phyloP scores from a whole-genome alignment of 2,329 filamentous ascomycete species.

The Fusarium pininemorale region DNA sequence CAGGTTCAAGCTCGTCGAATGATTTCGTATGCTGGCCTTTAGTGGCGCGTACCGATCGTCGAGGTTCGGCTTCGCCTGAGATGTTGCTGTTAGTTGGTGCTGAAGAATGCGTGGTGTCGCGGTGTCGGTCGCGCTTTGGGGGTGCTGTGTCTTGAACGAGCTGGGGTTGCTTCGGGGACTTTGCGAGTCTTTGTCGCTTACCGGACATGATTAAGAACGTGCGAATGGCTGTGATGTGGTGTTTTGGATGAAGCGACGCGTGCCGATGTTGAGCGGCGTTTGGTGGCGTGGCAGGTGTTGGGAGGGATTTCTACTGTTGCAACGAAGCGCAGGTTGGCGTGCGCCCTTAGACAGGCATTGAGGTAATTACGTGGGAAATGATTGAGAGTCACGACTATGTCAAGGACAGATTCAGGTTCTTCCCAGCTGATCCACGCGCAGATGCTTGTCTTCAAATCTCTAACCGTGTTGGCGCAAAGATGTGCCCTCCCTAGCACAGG shows the following conservation, averaged over 20 bases:
- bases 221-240: neutral
- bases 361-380: constrained; percentile 47
- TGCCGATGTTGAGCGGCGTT: constrained; percentile 18
- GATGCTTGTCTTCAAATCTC: constrained; percentile 35
- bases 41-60: constrained; percentile 93
- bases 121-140: constrained; percentile 11
- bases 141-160: constrained; percentile 7
- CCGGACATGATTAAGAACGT: constrained; percentile 46
- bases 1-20: constrained; percentile 76
- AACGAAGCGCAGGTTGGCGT: constrained; percentile 37
- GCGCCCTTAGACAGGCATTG: constrained; percentile 43
- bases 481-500: constrained; percentile 12
- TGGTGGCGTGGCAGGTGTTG: constrained; percentile 20
- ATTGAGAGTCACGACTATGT: constrained; percentile 49
- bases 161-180: constrained; percentile 23
- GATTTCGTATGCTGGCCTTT: constrained; percentile 96
- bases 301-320: constrained; percentile 44
- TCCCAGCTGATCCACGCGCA: constrained; percentile 39
- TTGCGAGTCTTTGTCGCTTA: constrained; percentile 44
- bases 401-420: constrained; percentile 40
- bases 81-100: constrained; percentile 34
- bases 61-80: constrained; percentile 73
- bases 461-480: constrained; percentile 31
- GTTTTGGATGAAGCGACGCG: constrained; percentile 9
- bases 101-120: constrained; percentile 17